Base-by-base conservation (phyloP, 331 rosid genomes). In the Quercus lobata region DNA sequence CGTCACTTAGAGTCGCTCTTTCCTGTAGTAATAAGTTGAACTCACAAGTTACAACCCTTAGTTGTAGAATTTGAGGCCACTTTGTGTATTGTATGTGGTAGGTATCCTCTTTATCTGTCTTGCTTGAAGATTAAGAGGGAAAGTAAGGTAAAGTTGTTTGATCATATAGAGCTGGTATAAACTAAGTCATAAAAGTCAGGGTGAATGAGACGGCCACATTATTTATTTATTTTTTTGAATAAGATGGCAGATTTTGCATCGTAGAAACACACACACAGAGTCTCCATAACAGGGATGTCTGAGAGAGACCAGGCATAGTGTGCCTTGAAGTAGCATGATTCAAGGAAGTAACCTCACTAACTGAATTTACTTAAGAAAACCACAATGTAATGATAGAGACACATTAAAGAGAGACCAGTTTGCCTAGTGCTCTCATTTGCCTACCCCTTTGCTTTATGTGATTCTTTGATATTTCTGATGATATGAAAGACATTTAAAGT, bases 361-460 rank as follows among this genome's bases (percentile, higher is more conserved):
- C 30, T 15, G 25, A 57, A 71, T 76, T 62, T 7, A 57, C 7
- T 72, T 57, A 53, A 44, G 11, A 22, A 46, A 46, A 25, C 61
- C 12, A 17, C 21, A 24, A 17, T 60, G 19, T 77, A 0, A 68
- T 61, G 71, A 65, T 68, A 62, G 75, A 25, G 70, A n/a, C 76
- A 55, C 72, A 82, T 53, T 19, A 81, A 83, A 78, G 84, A 55
- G 66, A 32, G 81, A 84, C 80, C 86, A 79, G 22, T 55, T 65
- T 74, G 72, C 71, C 44, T 57, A n/a, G 16, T 72, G 21, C 71
- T 62, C 46, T 77, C 76, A 52, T 71, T 79, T 32, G 71, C 76
- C 53, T 41, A 8, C 53, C 68, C 21, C 49, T 27, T 6, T 77
- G 18, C 74, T 73, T 58, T 80, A 29, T 71, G 7, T 78, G 55